Conservation (phyloP, 1,139 yeast species). For the Taiozyma sp. region DNA sequence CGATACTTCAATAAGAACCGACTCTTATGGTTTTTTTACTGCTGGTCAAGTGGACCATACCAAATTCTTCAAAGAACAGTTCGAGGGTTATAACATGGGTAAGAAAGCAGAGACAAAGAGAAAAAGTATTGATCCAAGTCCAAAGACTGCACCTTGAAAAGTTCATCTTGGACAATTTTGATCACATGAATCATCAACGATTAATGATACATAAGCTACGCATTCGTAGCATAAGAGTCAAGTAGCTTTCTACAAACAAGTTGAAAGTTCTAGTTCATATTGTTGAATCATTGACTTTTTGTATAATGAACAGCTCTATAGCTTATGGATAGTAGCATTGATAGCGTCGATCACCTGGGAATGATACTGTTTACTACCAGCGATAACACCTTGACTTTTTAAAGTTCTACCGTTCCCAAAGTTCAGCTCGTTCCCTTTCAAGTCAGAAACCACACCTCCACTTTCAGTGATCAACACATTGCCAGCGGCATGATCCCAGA, state of each 20-base stretch:
- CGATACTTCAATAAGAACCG: neutral
- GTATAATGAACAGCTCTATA: neutral
- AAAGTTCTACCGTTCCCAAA: conserved; percentile 87
- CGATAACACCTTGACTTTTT: conserved; percentile 85
- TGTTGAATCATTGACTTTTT: no score
- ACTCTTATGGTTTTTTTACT: neutral
- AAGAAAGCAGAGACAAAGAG: neutral
- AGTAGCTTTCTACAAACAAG: no score
- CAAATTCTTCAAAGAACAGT: neutral
- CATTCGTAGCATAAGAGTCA: no score
- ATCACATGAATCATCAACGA: neutral
- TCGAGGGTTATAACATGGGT: neutral
- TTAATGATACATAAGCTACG: neutral
- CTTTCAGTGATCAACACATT: conserved; percentile 79
- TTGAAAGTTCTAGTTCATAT: no score
- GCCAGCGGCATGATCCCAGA: conserved; percentile 99
- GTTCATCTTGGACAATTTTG: no score
- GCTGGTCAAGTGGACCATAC: neutral
- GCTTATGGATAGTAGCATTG: conserved; percentile 19
- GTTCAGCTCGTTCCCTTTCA: conserved; percentile 63
- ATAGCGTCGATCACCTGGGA: conserved; percentile 58
- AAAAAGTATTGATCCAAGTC: neutral
- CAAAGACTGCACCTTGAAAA: neutral
- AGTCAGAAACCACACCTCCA: conserved; percentile 88
- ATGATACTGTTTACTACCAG: conserved; percentile 66